These are phyloP conservation scores for Pezicula neosporulosa DNA, from an alignment of 2,329 filamentous ascomycete species.

Conservation along the genomic window DNA sequence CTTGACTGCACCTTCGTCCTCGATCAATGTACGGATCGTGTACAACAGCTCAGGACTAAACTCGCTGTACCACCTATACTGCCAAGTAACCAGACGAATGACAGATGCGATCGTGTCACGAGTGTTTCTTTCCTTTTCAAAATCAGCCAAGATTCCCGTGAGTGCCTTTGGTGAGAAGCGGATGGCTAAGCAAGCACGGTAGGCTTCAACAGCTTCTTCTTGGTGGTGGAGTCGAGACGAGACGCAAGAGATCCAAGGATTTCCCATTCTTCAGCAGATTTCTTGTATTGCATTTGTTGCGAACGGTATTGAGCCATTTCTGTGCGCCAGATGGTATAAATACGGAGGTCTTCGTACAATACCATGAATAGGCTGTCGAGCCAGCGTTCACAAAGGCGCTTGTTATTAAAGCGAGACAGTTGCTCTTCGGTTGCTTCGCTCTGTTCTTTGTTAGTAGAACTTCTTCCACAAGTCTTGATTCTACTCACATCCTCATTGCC, in stretches of 20 bases:
- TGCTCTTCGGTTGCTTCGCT: slow-evolving; percentile 63
- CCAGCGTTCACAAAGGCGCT: slow-evolving; percentile 95
- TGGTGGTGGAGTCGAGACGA: slow-evolving; percentile 89
- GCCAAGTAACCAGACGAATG: slow-evolving; percentile 92
- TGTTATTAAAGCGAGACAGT: slow-evolving; percentile 92
- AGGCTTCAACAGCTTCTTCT: slow-evolving; percentile 90
- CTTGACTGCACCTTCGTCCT: slow-evolving; percentile 96
- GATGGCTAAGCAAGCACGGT: slow-evolving; percentile 79
- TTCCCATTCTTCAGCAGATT: slow-evolving; percentile 96
- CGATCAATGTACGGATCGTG: slow-evolving; percentile 87
- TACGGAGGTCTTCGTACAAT: slow-evolving; percentile 92
- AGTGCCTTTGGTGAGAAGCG: slow-evolving; percentile 94
- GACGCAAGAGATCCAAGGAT: slow-evolving; percentile 92
- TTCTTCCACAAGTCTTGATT: slow-evolving; percentile 16
- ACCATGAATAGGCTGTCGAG: slow-evolving; percentile 99
- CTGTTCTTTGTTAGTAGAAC: slow-evolving; percentile 35
- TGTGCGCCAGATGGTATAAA: slow-evolving; percentile 99
- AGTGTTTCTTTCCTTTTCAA: slow-evolving; percentile 75
- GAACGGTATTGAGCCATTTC: slow-evolving; percentile 95
- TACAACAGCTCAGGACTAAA: slow-evolving; percentile 90
- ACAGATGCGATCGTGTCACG: slow-evolving; percentile 79
- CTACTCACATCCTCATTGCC: slow-evolving; percentile 65
- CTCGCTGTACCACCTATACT: slow-evolving; percentile 99
- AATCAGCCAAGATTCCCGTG: slow-evolving; percentile 75
- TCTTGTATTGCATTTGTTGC: slow-evolving; percentile 93